Base-by-base conservation (phyloP, 768 basidiomycete genomes). In the Exidia glandulosa region DNA sequence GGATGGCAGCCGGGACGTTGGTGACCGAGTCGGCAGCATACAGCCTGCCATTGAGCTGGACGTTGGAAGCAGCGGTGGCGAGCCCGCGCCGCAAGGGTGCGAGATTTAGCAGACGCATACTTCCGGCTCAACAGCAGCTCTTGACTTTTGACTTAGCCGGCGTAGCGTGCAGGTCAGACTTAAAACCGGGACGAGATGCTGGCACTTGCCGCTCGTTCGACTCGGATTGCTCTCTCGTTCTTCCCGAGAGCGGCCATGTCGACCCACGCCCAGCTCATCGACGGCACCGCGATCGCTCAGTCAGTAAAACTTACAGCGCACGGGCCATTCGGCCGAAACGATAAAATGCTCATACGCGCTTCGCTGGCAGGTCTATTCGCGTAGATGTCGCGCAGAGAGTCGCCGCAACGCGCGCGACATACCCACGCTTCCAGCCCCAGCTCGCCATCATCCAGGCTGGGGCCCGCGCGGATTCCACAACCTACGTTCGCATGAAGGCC, bases 401-500 rank as follows among this genome's bases (percentile, higher is more conserved):
- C 72, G 76, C 77, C 45, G 66, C 80, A 2, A 71, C 85, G 52
- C 86, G 87, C 67, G 72, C 80, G 3, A 78, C 75, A 62, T 85
- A 81, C 71, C 90, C 94, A n/a, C 87, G 88, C 25, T 99, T 98
- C 77, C 82, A 86, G 67, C 90, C 96, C 13, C 84, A 86, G 70
- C 81, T 99, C 19, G 89, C 84, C 65, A 92, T 99, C 73, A 81
- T 99, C 50, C 96, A 98, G 74, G 93, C 92, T 57, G 96, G 96
- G 58, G 83, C 86, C 32, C 87, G 91, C 61, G 85, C 92, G 25
- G 95, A 97, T 71, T 98, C 94, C 4, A 76, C 79, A 23, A 86
- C 87, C 45, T 99, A 99, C 74, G 86, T 99, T 65, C 91, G 92
- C 68, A 98, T 98, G 95, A 99, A 99, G 75, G 79, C 83, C 47